Base-by-base conservation (phyloP, 176 grass and related monocot species). In the Miscanthus lutarioriparius region DNA sequence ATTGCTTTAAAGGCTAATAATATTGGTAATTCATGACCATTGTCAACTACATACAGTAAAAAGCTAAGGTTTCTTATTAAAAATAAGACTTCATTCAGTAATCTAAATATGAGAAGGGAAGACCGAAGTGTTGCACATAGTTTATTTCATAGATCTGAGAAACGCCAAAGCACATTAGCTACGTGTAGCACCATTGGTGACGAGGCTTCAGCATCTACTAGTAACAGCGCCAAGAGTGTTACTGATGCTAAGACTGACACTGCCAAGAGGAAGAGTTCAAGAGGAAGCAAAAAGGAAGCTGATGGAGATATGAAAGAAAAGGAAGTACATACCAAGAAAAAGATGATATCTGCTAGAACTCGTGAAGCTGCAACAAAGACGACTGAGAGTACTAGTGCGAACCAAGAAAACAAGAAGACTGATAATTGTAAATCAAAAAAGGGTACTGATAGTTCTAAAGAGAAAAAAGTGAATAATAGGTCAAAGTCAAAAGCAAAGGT, bases 401-500 rank as follows among this genome's bases (percentile, higher is more conserved):
- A 78, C 22, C 84, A 92, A 80, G 88, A 92, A 45, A 41, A 72
- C 8, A 67, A 53, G 72, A 83, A 80, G 71, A 33, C 22, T 11
- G 62, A 16, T 19, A 17, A 23, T 63, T 85, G 81, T 85, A 81
- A 81, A 93, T 38, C 27, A 10, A 68, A 74, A 71, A 86, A 85
- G 22, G 45, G 19, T 43, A 48, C 22, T 33, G 76, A 82, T 76
- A 86, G 41, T 88, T 70, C 83, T 44, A 76, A 92, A 80, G 70
- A 70, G 32, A 88, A 90, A 49, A 90, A 86, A 56, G 61, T 67
- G n/a, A 78, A 56, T 66, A 83, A 49, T 33, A 77, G 38, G 70
- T 74, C 73, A 19, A 91, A 89, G 79, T 85, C 86, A 78, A 91
- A 87, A 87, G 54, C 74, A 51, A 89, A 91, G 84, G 84, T 79